These are phyloP conservation scores for Paxillus involutus DNA, from an alignment of 768 basidiomycete genomes.

Conservation along the genomic window DNA sequence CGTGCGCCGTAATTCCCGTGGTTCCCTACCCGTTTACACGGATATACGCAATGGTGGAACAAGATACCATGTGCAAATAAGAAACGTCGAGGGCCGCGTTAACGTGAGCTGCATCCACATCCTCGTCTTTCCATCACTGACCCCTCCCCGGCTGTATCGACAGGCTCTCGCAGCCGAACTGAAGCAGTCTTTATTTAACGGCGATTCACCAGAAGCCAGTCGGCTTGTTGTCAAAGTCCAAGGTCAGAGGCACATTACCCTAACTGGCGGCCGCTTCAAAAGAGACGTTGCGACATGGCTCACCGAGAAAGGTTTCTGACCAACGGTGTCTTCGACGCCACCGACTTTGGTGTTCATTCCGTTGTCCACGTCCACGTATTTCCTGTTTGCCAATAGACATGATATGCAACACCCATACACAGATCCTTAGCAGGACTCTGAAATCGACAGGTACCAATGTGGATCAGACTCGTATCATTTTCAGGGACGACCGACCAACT, in stretches of 20 bases:
- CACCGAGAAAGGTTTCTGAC: slow-evolving; percentile 60
- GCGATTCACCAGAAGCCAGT: slow-evolving; percentile 43
- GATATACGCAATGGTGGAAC: slow-evolving; percentile 69
- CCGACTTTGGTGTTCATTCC: slow-evolving; percentile 6
- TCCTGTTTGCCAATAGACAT: no score
- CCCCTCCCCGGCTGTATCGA: slow-evolving; percentile 1
- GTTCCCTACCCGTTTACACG: slow-evolving; percentile 73
- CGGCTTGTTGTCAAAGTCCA: slow-evolving; percentile 49
- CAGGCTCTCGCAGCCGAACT: slow-evolving; percentile 66
- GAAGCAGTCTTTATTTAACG: slow-evolving; percentile 46
- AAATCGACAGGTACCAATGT: no score
- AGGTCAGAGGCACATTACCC: slow-evolving; percentile 52
- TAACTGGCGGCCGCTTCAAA: slow-evolving; percentile 67
- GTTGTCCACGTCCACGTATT: no score
- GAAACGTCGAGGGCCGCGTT: slow-evolving; percentile 66
- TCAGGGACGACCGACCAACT: no score
- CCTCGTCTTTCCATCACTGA: slow-evolving; percentile 1
- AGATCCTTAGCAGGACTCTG: no score
- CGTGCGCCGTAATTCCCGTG: slow-evolving; percentile 64
- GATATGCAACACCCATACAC: no score
- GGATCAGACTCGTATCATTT: no score
- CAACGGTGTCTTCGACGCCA: background rate
- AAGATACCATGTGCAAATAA: slow-evolving; percentile 55
- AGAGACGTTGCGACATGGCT: slow-evolving; percentile 63
- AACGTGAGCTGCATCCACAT: slow-evolving; percentile 42